Percentiles rank a stretch among this genome's conserved stretches.
phyloP scores from a whole-genome alignment of 2,329 filamentous ascomycete species.

The Monosporascus sp. region DNA sequence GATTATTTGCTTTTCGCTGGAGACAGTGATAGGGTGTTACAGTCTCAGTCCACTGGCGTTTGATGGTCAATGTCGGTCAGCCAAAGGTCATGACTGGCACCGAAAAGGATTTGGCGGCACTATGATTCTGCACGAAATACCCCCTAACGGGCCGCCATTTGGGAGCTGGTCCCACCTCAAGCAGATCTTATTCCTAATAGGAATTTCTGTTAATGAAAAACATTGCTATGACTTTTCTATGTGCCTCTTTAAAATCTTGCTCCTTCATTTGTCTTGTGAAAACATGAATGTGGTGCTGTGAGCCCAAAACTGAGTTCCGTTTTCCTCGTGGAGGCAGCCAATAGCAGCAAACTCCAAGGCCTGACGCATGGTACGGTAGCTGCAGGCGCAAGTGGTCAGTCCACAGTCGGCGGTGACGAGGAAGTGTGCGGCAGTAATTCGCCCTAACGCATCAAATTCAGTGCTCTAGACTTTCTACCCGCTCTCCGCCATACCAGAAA shows the following conservation, averaged over 20 bases:
- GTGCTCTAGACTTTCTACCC: too few relatives aligned
- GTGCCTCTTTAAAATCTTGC: background rate
- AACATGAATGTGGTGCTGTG: too few relatives aligned
- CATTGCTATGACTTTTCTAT: conserved; percentile 9
- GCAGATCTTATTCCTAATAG: conserved; percentile 25
- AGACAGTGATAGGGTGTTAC: conserved; percentile 21
- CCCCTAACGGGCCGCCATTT: conserved; percentile 24
- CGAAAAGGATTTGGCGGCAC: conserved; percentile 28
- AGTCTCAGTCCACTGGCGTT: conserved; percentile 28
- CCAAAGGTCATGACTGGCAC: conserved; percentile 24
- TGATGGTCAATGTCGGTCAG: conserved; percentile 26
- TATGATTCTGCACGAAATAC: conserved; percentile 29
- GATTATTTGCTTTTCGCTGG: conserved; percentile 24
- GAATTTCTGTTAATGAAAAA: conserved; percentile 29
- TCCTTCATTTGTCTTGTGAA: background rate
- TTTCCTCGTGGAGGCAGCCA: too few relatives aligned
- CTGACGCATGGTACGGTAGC: too few relatives aligned
- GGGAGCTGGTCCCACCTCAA: conserved; percentile 19
- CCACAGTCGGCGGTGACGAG: too few relatives aligned
- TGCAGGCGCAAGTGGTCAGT: too few relatives aligned
- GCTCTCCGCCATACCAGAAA: too few relatives aligned
- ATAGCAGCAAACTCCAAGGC: too few relatives aligned
- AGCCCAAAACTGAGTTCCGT: too few relatives aligned
- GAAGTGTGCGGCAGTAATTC: too few relatives aligned
- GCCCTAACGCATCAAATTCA: too few relatives aligned